Percentiles rank a stretch among this genome's conserved stretches.
These are phyloP conservation scores for Pneumocystis jirovecii DNA, from an alignment of 1,139 yeast species.

Conservation along the genomic window DNA sequence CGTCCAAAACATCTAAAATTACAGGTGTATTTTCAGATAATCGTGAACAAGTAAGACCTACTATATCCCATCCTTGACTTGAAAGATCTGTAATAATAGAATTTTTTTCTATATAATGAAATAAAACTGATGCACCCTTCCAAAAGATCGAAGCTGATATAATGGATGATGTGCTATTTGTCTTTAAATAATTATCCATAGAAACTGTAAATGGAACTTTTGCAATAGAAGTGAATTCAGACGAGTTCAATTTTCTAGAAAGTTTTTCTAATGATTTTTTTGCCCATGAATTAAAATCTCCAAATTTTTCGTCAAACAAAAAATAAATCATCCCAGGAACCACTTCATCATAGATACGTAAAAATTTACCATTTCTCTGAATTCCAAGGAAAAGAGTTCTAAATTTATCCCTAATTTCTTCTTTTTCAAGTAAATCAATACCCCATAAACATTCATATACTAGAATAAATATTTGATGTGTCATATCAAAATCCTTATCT, in stretches of 20 bases:
- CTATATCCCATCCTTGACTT: slow-evolving; percentile 13
- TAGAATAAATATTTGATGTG: slow-evolving; percentile 13
- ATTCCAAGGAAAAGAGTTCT: slow-evolving; percentile 17
- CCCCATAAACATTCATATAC: slow-evolving; percentile 20
- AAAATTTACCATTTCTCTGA: slow-evolving; percentile 17
- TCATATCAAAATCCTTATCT: slow-evolving; percentile 13
- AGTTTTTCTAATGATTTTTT: slow-evolving; percentile 14
- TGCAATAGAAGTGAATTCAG: slow-evolving; percentile 13
- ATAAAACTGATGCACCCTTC: slow-evolving; percentile 12
- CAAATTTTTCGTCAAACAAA: slow-evolving; percentile 18
- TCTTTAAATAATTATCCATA: slow-evolving; percentile 8
- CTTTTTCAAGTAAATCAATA: slow-evolving; percentile 15
- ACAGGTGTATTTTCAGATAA: slow-evolving; percentile 12
- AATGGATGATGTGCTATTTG: neutral
- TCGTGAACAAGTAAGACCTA: slow-evolving; percentile 15
- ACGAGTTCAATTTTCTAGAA: slow-evolving; percentile 8
- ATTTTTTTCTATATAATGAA: slow-evolving; percentile 10
- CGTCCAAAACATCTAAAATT: slow-evolving; percentile 12
- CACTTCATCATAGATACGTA: slow-evolving; percentile 18
- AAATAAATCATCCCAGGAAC: slow-evolving; percentile 23
- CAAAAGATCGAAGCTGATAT: slow-evolving; percentile 14
- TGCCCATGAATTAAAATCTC: slow-evolving; percentile 21
- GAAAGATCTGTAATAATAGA: slow-evolving; percentile 14
- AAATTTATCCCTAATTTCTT: slow-evolving; percentile 12
- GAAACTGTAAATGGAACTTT: slow-evolving; percentile 7